A percentile compares a stretch with the other conserved stretches of the same genome.
phyloP scores from a whole-genome alignment of 2,329 filamentous ascomycete species.

The Penicillium brevicompactum region DNA sequence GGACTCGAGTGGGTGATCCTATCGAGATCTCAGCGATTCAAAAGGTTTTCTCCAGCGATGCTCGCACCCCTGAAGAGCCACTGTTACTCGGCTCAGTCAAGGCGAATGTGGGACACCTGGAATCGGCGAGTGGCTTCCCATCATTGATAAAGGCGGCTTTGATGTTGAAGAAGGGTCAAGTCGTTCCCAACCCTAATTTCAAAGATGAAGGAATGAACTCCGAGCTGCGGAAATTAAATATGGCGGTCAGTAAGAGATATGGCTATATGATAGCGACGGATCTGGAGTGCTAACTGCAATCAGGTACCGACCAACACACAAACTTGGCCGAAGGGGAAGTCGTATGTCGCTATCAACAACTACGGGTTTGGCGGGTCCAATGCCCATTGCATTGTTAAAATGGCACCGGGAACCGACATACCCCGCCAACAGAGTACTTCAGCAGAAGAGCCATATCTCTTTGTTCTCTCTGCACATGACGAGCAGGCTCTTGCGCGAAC shows the following conservation, averaged over 20 bases:
- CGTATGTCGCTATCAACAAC: conserved; percentile 27
- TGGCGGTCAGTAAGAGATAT: background rate
- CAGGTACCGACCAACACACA: background rate
- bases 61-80: background rate
- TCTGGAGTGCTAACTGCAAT: background rate
- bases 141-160: background rate
- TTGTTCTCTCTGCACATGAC: conserved; percentile 28
- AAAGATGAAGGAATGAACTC: background rate
- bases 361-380: conserved; percentile 34
- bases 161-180: background rate
- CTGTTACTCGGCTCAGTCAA: background rate
- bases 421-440: background rate
- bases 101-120: background rate
- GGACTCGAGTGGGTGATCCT: background rate
- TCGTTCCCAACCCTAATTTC: background rate
- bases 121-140: background rate
- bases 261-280: background rate
- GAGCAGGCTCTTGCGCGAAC: conserved; percentile 25
- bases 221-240: background rate
- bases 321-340: conserved; percentile 29
- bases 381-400: conserved; percentile 27
- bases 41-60: background rate
- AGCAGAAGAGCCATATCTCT: conserved; percentile 15
- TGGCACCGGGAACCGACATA: conserved; percentile 7
- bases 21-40: background rate